phyloP scores from a whole-genome alignment of 106 monocot species.

The Platanthera guangdongensis region DNA sequence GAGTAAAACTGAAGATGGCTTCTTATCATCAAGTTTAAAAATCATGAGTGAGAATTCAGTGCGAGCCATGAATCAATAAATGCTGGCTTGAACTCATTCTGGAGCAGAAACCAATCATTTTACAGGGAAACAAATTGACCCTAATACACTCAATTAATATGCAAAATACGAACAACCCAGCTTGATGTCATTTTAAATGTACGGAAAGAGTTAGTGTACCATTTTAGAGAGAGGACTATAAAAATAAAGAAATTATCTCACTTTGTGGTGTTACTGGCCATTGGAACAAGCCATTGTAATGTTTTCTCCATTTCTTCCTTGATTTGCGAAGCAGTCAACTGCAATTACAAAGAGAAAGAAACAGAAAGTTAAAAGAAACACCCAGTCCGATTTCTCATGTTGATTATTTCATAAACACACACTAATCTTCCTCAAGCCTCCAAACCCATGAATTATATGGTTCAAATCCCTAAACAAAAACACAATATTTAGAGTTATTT shows the following conservation, averaged over 20 bases:
- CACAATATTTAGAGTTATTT: not conserved
- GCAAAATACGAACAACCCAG: not conserved
- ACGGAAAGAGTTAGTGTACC: not conserved
- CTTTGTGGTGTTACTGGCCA: constrained; percentile 70
- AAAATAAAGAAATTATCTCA: constrained; percentile 10
- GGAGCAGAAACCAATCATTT: too few species aligned
- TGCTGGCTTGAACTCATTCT: too few species aligned
- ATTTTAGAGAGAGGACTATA: not conserved
- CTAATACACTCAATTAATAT: not conserved
- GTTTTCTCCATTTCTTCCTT: constrained; percentile 76
- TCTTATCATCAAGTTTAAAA: too few species aligned
- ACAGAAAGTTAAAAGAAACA: not conserved
- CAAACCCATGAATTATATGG: not conserved
- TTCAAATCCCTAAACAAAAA: not conserved
- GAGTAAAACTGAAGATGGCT: too few species aligned
- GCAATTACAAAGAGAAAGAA: constrained; percentile 7
- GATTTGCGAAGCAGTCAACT: constrained; percentile 42
- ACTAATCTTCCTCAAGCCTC: not conserved
- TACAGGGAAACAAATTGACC: too few species aligned
- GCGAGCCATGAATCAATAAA: too few species aligned
- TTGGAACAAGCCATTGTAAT: constrained; percentile 64
- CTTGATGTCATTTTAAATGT: not conserved
- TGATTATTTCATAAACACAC: not conserved
- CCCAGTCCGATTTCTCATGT: not conserved
- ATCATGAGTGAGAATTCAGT: too few species aligned